phyloP scores from a whole-genome alignment of 2,329 filamentous ascomycete genomes.

The Verticillium isaacii region DNA sequence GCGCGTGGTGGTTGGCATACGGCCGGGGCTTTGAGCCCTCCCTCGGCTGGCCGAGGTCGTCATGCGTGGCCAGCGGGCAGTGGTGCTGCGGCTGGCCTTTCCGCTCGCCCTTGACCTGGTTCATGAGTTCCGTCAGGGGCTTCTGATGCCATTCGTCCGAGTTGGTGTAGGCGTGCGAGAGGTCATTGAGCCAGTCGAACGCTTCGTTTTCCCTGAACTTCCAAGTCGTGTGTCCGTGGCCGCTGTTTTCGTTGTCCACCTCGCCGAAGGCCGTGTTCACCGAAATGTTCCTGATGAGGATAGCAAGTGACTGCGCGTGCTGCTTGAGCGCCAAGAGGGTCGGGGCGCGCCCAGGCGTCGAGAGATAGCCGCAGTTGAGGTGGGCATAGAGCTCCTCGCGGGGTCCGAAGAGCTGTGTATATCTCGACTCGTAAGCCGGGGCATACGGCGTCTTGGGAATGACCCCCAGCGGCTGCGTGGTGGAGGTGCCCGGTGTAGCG shows the following conservation, averaged over 20 bases:
- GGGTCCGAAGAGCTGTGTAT: slow-evolving; percentile 7
- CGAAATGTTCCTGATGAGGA: slow-evolving; percentile 44
- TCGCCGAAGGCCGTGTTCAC: slow-evolving; percentile 27
- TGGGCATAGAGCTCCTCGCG: slow-evolving; percentile 27
- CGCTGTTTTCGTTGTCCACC: slow-evolving; percentile 18
- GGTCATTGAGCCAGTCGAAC: slow-evolving; percentile 53
- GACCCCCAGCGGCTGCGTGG: neutral
- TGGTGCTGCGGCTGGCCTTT: slow-evolving; percentile 27
- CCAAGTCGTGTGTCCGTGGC: neutral
- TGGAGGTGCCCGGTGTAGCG: neutral
- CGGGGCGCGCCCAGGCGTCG: slow-evolving; percentile 43
- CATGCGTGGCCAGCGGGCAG: slow-evolving; percentile 34
- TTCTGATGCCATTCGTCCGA: slow-evolving; percentile 40
- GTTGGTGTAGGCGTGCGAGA: slow-evolving; percentile 43
- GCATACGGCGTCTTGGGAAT: slow-evolving; percentile 9
- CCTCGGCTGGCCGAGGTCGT: slow-evolving; percentile 13
- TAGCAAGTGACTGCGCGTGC: slow-evolving; percentile 52
- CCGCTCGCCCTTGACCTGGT: slow-evolving; percentile 31
- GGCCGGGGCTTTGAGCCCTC: slow-evolving; percentile 21
- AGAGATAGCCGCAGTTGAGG: slow-evolving; percentile 55
- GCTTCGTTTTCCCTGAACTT: slow-evolving; percentile 39
- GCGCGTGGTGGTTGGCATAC: slow-evolving; percentile 41
- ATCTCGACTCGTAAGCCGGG: slow-evolving; percentile 9
- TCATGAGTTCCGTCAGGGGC: slow-evolving; percentile 40
- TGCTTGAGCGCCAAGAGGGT: slow-evolving; percentile 55